A percentile compares a stretch with the other conserved stretches of the same genome.
Conservation (phyloP, 441 rosid genomes). For the California macrophylla region DNA sequence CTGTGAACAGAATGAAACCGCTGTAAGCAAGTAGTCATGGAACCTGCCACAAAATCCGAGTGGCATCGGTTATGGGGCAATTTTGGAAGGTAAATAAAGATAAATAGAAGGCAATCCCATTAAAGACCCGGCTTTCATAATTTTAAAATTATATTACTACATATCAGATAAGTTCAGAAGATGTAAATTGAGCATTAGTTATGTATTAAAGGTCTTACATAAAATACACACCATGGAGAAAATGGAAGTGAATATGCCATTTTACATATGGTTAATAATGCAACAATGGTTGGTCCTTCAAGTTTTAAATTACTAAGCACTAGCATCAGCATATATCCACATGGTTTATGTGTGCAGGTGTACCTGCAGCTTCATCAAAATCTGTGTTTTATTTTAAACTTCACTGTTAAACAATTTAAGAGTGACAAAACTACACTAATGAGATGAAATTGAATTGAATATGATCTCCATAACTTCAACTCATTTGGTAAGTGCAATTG, state of each 20-base stretch:
- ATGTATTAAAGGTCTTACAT: not conserved
- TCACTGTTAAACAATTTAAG: not conserved
- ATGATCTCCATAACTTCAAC: not conserved
- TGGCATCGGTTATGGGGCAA: constrained; percentile 14
- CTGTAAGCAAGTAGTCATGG: constrained; percentile 5
- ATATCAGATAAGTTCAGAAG: constrained; percentile 3
- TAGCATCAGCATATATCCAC: too few relatives aligned
- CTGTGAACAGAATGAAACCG: not conserved
- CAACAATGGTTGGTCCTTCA: not conserved
- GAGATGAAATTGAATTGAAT: not conserved
- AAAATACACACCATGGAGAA: not conserved
- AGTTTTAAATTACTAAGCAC: not conserved
- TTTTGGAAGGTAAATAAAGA: constrained; percentile 17
- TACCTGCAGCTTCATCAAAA: too few relatives aligned
- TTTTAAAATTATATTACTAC: not conserved
- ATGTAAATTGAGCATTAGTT: not conserved
- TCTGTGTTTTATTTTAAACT: not conserved
- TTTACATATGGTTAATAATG: not conserved
- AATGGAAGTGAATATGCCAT: not conserved
- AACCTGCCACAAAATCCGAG: constrained; percentile 15
- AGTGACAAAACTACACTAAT: not conserved
- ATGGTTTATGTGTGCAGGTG: too few relatives aligned
- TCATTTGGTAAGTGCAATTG: not conserved
- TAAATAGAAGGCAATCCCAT: constrained; percentile 7
- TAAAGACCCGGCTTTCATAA: not conserved